These are phyloP conservation scores for Pythium brachiatum DNA, from an alignment of 352 stramenopile genomes.

Conservation along the genomic window DNA sequence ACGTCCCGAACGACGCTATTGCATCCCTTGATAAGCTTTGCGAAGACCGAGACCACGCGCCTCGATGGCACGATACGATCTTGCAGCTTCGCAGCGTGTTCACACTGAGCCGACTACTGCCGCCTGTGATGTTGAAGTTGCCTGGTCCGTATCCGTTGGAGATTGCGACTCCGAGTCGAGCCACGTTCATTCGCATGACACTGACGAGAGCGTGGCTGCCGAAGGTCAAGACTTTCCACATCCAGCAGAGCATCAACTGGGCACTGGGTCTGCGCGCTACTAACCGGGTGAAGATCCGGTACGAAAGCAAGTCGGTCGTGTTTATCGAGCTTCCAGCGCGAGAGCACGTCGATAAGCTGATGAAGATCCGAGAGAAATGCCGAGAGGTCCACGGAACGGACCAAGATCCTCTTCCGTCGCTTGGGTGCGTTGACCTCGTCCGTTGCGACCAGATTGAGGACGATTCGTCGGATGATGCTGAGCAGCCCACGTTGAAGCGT, in stretches of 20 bases:
- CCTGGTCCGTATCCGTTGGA: constrained; percentile 12
- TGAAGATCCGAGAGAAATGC: constrained; percentile 18
- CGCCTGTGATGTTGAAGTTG: constrained; percentile 16
- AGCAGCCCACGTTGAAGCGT: constrained; percentile 7
- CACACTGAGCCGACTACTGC: constrained; percentile 58
- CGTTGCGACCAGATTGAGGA: neutral
- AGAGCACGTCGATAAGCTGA: constrained; percentile 10
- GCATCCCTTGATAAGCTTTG: constrained; percentile 24
- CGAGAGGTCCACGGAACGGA: constrained; percentile 9
- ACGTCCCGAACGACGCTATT: constrained; percentile 54
- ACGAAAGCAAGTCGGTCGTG: constrained; percentile 19
- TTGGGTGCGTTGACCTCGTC: constrained; percentile 24
- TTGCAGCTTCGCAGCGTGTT: constrained; percentile 40
- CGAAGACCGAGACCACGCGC: neutral
- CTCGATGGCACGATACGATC: constrained; percentile 27
- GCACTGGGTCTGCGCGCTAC: constrained; percentile 34
- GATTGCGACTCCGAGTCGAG: constrained; percentile 42
- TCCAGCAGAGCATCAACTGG: constrained; percentile 68
- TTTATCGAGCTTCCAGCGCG: constrained; percentile 18
- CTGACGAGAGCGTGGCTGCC: constrained; percentile 44
- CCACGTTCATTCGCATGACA: constrained; percentile 49
- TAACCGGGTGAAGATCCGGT: constrained; percentile 16
- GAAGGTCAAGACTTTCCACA: constrained; percentile 65
- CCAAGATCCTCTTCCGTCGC: constrained; percentile 22
- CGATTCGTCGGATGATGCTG: neutral